Conservation (phyloP, 352 stramenopile genomes). For the Phytophthora crassamura region DNA sequence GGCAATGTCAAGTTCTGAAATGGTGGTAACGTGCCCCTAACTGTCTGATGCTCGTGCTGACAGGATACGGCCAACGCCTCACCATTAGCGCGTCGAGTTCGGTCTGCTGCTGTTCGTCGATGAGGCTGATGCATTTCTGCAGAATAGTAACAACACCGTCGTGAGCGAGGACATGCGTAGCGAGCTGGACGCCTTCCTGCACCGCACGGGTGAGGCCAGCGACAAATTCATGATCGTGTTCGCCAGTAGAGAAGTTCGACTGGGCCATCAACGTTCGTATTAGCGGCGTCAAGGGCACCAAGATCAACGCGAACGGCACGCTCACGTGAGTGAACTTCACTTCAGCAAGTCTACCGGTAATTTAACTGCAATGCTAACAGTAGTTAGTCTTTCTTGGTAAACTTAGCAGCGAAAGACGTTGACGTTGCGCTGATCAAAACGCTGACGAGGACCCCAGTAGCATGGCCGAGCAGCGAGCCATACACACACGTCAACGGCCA, state of each 20-base stretch:
- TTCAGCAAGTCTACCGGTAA: too few species aligned
- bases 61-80: too few species aligned
- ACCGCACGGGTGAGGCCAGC: slow-evolving; percentile 97
- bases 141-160: slow-evolving; percentile 94
- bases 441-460: slow-evolving; percentile 45
- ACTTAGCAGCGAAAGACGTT: slow-evolving; percentile 18
- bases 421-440: slow-evolving; percentile 18
- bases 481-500: slow-evolving; percentile 89
- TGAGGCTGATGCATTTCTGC: slow-evolving; percentile 99
- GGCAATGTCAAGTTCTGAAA: too few species aligned
- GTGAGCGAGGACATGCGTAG: slow-evolving; percentile 98
- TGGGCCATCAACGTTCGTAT: slow-evolving; percentile 99
- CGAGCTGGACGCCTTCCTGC: slow-evolving; percentile 99
- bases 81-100: too few species aligned
- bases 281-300: slow-evolving; percentile 97
- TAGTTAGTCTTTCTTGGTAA: slow-evolving; percentile 35
- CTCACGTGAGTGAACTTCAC: too few species aligned
- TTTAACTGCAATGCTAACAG: slow-evolving; percentile 3
- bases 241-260: slow-evolving; percentile 99
- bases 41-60: too few species aligned
- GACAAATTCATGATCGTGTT: slow-evolving; percentile 99
- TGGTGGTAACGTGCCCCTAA: too few species aligned
- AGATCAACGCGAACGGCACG: slow-evolving; percentile 90
- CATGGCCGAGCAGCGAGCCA: slow-evolving; percentile 58
- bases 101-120: slow-evolving; percentile 99